Conservation (phyloP, 2,329 filamentous ascomycete species). For the Diaporthe nobilis region DNA sequence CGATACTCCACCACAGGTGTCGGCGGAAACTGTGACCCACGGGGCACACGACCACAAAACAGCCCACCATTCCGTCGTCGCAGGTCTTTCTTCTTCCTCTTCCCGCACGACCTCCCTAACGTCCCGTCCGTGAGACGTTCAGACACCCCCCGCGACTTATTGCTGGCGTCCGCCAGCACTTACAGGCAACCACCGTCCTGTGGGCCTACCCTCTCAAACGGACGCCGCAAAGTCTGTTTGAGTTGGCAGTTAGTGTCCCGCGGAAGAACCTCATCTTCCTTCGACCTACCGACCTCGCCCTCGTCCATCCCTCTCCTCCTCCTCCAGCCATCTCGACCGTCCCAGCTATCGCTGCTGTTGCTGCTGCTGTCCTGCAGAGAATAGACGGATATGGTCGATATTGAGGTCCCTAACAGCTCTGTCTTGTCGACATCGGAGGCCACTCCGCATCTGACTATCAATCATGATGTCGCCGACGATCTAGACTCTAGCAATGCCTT, state of each 20-base stretch:
- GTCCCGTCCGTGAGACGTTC: slow-evolving; percentile 78
- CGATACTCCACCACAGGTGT: slow-evolving; percentile 88
- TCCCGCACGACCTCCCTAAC: slow-evolving; percentile 93
- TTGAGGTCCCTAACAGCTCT: slow-evolving; percentile 84
- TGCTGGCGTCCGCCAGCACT: slow-evolving; percentile 91
- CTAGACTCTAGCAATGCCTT: slow-evolving; percentile 97
- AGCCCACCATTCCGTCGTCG: slow-evolving; percentile 89
- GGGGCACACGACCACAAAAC: slow-evolving; percentile 66
- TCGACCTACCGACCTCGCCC: slow-evolving; percentile 37
- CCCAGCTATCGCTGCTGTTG: slow-evolving; percentile 44
- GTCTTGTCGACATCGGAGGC: slow-evolving; percentile 84
- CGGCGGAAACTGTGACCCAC: slow-evolving; percentile 75
- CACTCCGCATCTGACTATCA: slow-evolving; percentile 94
- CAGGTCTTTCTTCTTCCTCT: slow-evolving; percentile 87
- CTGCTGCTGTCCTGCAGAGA: slow-evolving; percentile 44
- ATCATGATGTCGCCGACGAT: slow-evolving; percentile 92
- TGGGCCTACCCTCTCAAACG: slow-evolving; percentile 99
- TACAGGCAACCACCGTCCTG: slow-evolving; percentile 73
- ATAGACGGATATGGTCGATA: slow-evolving; percentile 83
- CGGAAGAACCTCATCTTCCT: slow-evolving; percentile 66
- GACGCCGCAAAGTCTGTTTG: slow-evolving; percentile 96
- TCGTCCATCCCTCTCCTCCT: slow-evolving; percentile 41
- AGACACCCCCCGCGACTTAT: slow-evolving; percentile 64
- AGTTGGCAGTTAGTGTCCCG: slow-evolving; percentile 96
- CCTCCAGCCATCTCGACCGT: slow-evolving; percentile 45